These are phyloP conservation scores for Rhizoclosmatium sp. DNA, from an alignment of 192 early-diverging fungal genomes.

Conservation along the genomic window DNA sequence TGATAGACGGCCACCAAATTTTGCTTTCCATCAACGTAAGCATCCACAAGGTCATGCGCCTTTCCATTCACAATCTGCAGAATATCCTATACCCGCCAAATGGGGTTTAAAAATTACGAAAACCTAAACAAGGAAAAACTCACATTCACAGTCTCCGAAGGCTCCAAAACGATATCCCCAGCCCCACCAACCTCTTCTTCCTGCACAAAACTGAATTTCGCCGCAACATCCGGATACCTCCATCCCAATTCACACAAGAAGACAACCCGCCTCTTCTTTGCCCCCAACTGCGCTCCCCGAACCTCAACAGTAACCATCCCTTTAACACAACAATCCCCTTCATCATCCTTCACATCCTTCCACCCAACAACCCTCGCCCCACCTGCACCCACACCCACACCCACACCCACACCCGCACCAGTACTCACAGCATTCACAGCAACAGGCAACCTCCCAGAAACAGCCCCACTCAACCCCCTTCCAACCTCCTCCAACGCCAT, in stretches of 20 bases:
- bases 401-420: too few relatives aligned
- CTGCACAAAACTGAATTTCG: neutral
- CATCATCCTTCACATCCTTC: neutral
- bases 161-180: neutral
- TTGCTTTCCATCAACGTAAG: neutral
- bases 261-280: neutral
- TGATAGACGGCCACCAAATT: constrained; percentile 12
- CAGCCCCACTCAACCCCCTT: neutral
- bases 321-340: neutral
- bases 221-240: neutral
- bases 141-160: neutral
- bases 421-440: neutral
- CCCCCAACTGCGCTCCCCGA: neutral
- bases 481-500: neutral
- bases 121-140: neutral
- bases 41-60: neutral
- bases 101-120: neutral
- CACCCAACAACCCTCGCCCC: neutral
- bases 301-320: neutral
- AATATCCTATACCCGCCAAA: neutral
- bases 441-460: neutral
- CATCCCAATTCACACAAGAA: neutral
- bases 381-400: too few relatives aligned
- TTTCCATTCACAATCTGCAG: neutral
- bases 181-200: neutral